Conservation (phyloP, 2,329 filamentous ascomycete genomes). For the Penicillium decumbens region DNA sequence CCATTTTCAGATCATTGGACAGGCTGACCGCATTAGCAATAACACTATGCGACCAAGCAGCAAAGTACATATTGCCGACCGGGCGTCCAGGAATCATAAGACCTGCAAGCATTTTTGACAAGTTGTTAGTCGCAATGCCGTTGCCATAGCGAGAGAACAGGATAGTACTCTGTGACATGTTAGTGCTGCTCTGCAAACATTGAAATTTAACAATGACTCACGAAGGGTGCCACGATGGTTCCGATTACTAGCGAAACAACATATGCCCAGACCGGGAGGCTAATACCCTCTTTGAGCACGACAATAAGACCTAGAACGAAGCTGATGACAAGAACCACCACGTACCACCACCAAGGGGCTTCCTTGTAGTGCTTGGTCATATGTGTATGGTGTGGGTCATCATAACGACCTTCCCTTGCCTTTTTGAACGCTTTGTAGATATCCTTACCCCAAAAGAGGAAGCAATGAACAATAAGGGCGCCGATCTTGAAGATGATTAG, state of each 20-base stretch:
- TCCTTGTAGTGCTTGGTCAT: conserved; percentile 54
- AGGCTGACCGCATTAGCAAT: conserved; percentile 50
- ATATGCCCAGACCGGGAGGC: conserved; percentile 32
- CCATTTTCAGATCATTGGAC: conserved; percentile 54
- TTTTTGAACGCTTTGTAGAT: conserved; percentile 47
- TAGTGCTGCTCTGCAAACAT: background rate
- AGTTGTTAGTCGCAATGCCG: conserved; percentile 38
- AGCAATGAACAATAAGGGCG: conserved; percentile 50
- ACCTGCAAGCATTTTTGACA: conserved; percentile 56
- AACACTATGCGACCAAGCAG: conserved; percentile 56
- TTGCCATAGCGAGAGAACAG: conserved; percentile 14
- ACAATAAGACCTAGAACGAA: conserved; percentile 29
- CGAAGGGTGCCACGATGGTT: conserved; percentile 19
- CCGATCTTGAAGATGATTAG: conserved; percentile 45
- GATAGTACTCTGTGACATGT: conserved; percentile 40
- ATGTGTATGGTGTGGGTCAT: conserved; percentile 51
- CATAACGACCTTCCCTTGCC: conserved; percentile 42
- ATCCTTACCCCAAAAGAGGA: conserved; percentile 55
- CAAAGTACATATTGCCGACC: conserved; percentile 56
- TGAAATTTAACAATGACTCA: conserved; percentile 11
- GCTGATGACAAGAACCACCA: conserved; percentile 23
- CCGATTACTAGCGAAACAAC: conserved; percentile 31
- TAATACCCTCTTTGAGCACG: conserved; percentile 30
- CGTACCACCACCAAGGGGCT: conserved; percentile 38
- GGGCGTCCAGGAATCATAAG: conserved; percentile 50